Percentiles rank a stretch among this genome's conserved stretches.
These are phyloP conservation scores for Russula ochroleuca DNA, from an alignment of 768 basidiomycete genomes.

Conservation along the genomic window DNA sequence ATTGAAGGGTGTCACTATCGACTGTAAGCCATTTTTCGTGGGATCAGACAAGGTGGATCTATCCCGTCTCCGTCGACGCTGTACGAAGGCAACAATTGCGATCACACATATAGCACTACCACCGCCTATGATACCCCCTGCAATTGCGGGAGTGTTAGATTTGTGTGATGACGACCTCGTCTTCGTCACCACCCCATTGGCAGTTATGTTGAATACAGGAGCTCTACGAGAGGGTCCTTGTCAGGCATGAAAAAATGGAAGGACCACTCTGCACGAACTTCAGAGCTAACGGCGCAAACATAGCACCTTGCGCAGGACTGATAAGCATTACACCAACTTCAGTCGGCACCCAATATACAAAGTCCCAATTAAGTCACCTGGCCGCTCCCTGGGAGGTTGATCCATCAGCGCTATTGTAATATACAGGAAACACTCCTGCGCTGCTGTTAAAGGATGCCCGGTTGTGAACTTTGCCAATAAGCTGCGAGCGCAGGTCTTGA, in stretches of 20 bases:
- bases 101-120: background rate
- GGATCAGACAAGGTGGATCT: background rate
- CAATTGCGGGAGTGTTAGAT: conserved; percentile 19
- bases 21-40: background rate
- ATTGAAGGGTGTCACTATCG: conserved; percentile 11
- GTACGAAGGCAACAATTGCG: conserved; percentile 3
- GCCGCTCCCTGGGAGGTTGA: conserved; percentile 4
- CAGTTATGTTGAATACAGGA: conserved; percentile 2
- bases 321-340: background rate
- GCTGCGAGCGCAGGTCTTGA: background rate
- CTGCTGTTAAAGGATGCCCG: background rate
- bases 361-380: conserved; percentile 11
- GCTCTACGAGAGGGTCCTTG: background rate
- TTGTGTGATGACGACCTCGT: too few relatives aligned
- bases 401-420: conserved; percentile 8
- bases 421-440: background rate
- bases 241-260: background rate
- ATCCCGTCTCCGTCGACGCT: conserved; percentile 12
- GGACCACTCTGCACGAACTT: conserved; percentile 17
- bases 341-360: background rate
- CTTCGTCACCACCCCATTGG: background rate
- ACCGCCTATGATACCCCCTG: conserved; percentile 24
- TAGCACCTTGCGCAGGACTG: conserved; percentile 29
- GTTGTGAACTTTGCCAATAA: conserved; percentile 12
- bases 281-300: conserved; percentile 29